Evolutionary conservation across 2,329 filamentous ascomycete genomes (phyloP).

Genomic region (Didymella pinodella): DNA sequence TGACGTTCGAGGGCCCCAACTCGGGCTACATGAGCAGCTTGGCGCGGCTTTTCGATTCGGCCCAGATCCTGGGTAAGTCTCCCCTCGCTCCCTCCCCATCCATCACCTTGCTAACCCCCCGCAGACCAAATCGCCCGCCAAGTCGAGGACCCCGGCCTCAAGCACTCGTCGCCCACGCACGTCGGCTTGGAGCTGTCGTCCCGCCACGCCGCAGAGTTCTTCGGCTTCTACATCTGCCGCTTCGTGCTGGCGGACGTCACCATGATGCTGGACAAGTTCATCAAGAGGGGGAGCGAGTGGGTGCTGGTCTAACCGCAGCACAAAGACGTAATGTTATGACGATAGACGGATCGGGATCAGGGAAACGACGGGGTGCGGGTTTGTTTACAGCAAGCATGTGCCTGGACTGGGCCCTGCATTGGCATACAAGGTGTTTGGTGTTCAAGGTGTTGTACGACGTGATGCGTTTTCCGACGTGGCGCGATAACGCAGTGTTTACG

Average conservation of each 20-base stretch:
- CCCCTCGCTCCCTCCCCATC: background rate
- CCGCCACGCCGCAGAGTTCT: constrained; percentile 94
- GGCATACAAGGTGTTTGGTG: constrained; percentile 7
- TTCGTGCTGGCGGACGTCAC: constrained; percentile 90
- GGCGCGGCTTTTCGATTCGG: constrained; percentile 90
- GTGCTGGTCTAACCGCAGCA: constrained; percentile 64
- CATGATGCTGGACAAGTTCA: constrained; percentile 90
- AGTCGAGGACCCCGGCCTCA: constrained; percentile 92
- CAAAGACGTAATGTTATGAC: background rate
- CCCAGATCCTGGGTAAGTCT: constrained; percentile 84
- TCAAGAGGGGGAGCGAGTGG: constrained; percentile 97
- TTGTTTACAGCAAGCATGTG: background rate
- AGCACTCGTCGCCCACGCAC: constrained; percentile 90
- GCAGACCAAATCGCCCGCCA: constrained; percentile 94
- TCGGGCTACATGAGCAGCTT: constrained; percentile 90
- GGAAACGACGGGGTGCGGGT: background rate
- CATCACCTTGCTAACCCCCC: background rate
- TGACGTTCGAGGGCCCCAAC: constrained; percentile 82
- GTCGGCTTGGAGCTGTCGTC: constrained; percentile 94
- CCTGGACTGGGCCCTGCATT: constrained; percentile 1
- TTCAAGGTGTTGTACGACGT: background rate
- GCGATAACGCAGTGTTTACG: background rate
- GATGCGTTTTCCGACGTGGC: background rate
- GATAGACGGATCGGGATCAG: background rate
- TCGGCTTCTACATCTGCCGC: constrained; percentile 93